Conservation (phyloP, 1,139 yeast species). For the Ogataea hybrid region DNA sequence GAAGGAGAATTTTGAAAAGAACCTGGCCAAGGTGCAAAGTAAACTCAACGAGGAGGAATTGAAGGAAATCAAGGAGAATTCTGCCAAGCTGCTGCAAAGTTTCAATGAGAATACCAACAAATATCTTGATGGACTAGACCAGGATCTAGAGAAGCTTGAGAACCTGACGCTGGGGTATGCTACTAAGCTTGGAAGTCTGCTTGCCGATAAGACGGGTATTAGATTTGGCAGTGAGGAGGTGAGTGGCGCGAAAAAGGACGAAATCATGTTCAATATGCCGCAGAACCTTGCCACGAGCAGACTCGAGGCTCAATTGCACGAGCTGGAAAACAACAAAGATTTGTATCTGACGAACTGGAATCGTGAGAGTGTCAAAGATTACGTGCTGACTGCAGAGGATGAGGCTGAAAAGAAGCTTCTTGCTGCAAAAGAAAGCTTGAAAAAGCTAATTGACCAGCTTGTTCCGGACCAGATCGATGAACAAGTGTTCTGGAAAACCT, state of each 20-base stretch:
- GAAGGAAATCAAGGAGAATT: slow-evolving; percentile 35
- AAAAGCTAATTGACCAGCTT: slow-evolving; percentile 55
- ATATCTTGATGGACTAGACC: slow-evolving; percentile 65
- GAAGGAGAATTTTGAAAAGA: slow-evolving; percentile 34
- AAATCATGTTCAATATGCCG: slow-evolving; percentile 44
- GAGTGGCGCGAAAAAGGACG: slow-evolving; percentile 34
- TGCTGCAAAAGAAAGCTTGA: slow-evolving; percentile 49
- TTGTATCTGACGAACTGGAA: slow-evolving; percentile 37
- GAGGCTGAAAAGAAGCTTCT: slow-evolving; percentile 45
- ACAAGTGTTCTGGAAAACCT: slow-evolving; percentile 71
- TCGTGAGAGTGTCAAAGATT: slow-evolving; percentile 23
- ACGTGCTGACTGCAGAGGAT: slow-evolving; percentile 31
- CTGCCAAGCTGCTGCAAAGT: slow-evolving; percentile 30
- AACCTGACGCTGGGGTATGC: slow-evolving; percentile 60
- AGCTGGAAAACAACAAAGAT: slow-evolving; percentile 46
- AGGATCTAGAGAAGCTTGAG: slow-evolving; percentile 66
- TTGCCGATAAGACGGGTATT: slow-evolving; percentile 31
- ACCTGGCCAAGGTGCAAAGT: slow-evolving; percentile 16
- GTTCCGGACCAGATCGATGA: slow-evolving; percentile 67
- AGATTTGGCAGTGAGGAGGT: slow-evolving; percentile 10
- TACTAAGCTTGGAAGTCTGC: slow-evolving; percentile 54
- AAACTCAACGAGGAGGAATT: slow-evolving; percentile 41
- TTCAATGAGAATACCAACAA: slow-evolving; percentile 47
- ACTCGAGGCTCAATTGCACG: slow-evolving; percentile 57
- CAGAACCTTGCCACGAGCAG: slow-evolving; percentile 41